Base-by-base conservation (phyloP, 1,284 basidiomycete species). In the Ceratobasidium theobromae region DNA sequence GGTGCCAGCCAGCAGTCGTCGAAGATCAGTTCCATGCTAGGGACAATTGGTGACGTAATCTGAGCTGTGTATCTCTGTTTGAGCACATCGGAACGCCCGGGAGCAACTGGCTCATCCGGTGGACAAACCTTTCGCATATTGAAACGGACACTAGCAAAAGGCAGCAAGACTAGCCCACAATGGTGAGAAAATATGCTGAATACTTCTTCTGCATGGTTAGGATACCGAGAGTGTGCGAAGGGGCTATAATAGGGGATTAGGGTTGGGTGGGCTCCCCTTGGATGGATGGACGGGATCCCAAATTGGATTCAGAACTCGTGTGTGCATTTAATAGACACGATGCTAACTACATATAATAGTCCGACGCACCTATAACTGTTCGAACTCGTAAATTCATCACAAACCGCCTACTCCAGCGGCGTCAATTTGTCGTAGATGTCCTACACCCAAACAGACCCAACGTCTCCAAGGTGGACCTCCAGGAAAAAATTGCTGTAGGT, bases 381-480 rank as follows among this genome's bases (percentile, higher is more conserved):
- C 93, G 97, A 75, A 98, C 97, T 68, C 91, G 96, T 80, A 98
- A 99, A 84, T 99, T 99, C 86, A 93, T 98, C 80, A 98, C 95
- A 75, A 99, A 99, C 88, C 93, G 95, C 73, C 90, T 99, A 72
- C 85, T 99, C 69, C 89, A 93, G 76, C 91, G 97, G 75, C 86
- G 87, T 71, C 91, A 93, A 82, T 95, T 96, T 76, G 86, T 98
- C 73, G 83, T 98, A 70, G 96, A 98, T 75, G 86, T 99, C 75
- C 88, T 98, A 74, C 97, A 99, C 83, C 96, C 97, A 38, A 90
- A 88, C 67, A 93, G 95, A 70, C 80, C 97, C 71, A 99, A 97
- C 79, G 92, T 99, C 76, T 91, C 96, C 76, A 95, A 93, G 81
- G 80, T 84, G 67, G 96, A 99, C 76, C 86, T 99, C 74, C 84